Conservation (phyloP, 441 rosid genomes). For the Gossypium aridum region DNA sequence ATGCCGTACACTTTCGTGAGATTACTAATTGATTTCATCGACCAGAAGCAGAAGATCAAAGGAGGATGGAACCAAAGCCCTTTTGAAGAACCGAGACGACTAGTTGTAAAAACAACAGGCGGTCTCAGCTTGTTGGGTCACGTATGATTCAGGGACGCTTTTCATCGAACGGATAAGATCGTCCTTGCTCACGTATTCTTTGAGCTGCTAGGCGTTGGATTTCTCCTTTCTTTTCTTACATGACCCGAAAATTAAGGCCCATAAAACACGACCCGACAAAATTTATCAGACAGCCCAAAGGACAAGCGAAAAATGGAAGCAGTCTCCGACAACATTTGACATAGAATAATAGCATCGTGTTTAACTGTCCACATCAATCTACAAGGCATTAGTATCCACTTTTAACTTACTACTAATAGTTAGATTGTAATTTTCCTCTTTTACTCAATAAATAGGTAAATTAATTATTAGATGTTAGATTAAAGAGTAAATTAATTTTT, state of each 20-base stretch:
- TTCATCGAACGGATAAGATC: constrained; percentile 14
- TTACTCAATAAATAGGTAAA: too few species aligned
- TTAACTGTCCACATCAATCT: too few species aligned
- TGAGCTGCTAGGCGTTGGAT: constrained; percentile 12
- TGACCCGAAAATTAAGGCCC: constrained; percentile 10
- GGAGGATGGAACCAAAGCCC: background rate
- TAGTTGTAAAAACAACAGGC: background rate
- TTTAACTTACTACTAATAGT: too few species aligned
- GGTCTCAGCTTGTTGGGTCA: background rate
- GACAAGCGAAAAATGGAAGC: constrained; percentile 26
- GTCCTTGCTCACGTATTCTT: background rate
- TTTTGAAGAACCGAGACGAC: background rate
- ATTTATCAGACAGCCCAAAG: background rate
- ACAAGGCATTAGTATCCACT: too few species aligned
- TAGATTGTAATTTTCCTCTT: too few species aligned
- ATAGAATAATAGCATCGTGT: constrained; percentile 38
- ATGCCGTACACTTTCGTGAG: background rate
- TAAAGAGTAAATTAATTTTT: too few species aligned
- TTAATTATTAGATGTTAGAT: too few species aligned
- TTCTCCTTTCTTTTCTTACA: background rate
- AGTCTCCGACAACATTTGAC: constrained; percentile 23
- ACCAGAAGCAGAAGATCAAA: background rate
- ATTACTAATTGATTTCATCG: background rate
- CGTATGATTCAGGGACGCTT: background rate
- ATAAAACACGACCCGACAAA: constrained; percentile 16